Conservation (phyloP, 305 asterid genomes). For the Plantago rigida region DNA sequence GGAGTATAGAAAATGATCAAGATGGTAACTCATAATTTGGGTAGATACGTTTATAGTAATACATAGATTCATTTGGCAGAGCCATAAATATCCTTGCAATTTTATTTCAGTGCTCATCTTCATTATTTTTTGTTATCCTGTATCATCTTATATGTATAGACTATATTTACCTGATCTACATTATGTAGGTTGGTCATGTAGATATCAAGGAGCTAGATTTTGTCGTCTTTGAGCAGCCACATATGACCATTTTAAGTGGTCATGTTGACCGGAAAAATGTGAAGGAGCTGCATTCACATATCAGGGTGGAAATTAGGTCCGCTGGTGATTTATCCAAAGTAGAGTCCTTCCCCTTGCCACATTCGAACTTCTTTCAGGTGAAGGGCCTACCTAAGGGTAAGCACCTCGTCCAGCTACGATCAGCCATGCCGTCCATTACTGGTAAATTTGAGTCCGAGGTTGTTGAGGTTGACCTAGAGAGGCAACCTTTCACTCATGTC, state of each 20-base stretch:
- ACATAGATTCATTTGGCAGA: too few relatives aligned
- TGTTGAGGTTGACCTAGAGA: slow-evolving; percentile 72
- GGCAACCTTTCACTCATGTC: slow-evolving; percentile 52
- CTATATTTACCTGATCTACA: slow-evolving; percentile 23
- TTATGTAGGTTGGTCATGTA: slow-evolving; percentile 53
- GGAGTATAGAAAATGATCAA: background rate
- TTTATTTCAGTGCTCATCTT: slow-evolving; percentile 1
- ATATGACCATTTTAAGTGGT: slow-evolving; percentile 71
- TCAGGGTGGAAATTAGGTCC: slow-evolving; percentile 69
- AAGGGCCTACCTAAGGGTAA: slow-evolving; percentile 82
- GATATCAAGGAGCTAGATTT: slow-evolving; percentile 64
- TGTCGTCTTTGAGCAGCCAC: slow-evolving; percentile 82
- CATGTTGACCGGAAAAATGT: slow-evolving; percentile 63
- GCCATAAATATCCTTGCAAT: too few relatives aligned
- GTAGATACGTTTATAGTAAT: background rate
- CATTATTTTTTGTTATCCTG: slow-evolving; percentile 16
- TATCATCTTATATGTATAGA: slow-evolving; percentile 13
- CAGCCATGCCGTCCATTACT: slow-evolving; percentile 43
- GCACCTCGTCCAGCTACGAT: slow-evolving; percentile 72
- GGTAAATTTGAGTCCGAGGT: slow-evolving; percentile 63
- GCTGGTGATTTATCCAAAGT: slow-evolving; percentile 58
- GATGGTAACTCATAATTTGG: background rate
- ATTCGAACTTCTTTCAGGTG: slow-evolving; percentile 86
- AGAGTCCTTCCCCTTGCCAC: slow-evolving; percentile 72
- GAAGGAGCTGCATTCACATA: slow-evolving; percentile 55